Evolutionary conservation across 257 asterid species (phyloP).

Genomic region (Handroanthus guayacan): DNA sequence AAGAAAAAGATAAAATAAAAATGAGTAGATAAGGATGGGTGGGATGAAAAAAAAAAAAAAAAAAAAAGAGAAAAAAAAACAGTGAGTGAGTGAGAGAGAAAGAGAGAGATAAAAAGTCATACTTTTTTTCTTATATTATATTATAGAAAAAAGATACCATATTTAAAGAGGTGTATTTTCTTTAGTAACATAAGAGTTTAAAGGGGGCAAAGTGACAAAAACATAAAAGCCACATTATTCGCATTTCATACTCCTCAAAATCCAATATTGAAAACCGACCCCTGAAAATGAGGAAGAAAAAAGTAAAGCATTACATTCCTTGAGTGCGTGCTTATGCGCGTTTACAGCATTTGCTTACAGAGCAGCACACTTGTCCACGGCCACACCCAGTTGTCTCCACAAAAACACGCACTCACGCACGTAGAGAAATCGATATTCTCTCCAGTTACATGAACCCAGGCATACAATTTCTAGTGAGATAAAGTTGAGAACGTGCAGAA

Average conservation of each 20-base stretch:
- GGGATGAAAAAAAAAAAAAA: too few species aligned
- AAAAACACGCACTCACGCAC: neutral
- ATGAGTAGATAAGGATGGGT: too few species aligned
- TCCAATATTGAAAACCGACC: slow-evolving; percentile 15
- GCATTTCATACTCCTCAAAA: neutral
- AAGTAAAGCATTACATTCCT: slow-evolving; percentile 7
- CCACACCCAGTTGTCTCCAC: slow-evolving; percentile 46
- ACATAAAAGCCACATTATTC: neutral
- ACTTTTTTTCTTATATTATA: too few species aligned
- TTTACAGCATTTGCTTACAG: slow-evolving; percentile 27
- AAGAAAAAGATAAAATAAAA: too few species aligned
- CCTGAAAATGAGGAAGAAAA: slow-evolving; percentile 19
- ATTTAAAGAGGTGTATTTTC: too few species aligned
- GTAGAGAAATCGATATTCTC: slow-evolving; percentile 28
- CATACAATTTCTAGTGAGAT: slow-evolving; percentile 34
- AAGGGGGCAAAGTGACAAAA: too few species aligned
- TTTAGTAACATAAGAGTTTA: too few species aligned
- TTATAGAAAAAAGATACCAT: too few species aligned
- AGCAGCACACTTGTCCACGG: slow-evolving; percentile 47
- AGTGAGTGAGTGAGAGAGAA: too few species aligned
- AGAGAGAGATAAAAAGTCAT: too few species aligned
- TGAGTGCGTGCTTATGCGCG: slow-evolving; percentile 44
- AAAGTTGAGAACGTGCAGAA: slow-evolving; percentile 18
- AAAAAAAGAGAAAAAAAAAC: too few species aligned
- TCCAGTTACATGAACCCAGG: slow-evolving; percentile 7